These are phyloP conservation scores for Solioccasus polychromus DNA, from an alignment of 768 basidiomycete genomes.

Conservation along the genomic window DNA sequence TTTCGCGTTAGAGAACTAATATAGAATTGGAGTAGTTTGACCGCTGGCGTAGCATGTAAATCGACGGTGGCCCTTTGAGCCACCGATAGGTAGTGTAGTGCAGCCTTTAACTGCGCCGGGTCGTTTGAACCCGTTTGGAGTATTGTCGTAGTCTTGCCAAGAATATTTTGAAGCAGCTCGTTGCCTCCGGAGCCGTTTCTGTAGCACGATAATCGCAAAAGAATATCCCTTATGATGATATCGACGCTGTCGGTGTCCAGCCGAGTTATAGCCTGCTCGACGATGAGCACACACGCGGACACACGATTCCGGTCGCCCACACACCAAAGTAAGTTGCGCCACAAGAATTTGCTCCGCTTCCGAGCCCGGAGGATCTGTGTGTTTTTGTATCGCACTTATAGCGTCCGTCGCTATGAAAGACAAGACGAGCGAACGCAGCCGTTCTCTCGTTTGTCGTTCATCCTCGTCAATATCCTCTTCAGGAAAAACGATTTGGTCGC, in stretches of 20 bases:
- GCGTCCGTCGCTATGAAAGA: slow-evolving; percentile 56
- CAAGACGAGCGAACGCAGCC: slow-evolving; percentile 56
- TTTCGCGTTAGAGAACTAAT: slow-evolving; percentile 42
- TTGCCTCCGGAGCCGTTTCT: slow-evolving; percentile 33
- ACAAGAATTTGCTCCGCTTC: slow-evolving; percentile 48
- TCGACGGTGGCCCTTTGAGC: slow-evolving; percentile 42
- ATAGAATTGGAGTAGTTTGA: slow-evolving; percentile 53
- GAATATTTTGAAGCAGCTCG: slow-evolving; percentile 39
- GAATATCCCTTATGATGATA: slow-evolving; percentile 50
- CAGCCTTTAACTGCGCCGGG: slow-evolving; percentile 31
- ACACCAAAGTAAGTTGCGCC: slow-evolving; percentile 48
- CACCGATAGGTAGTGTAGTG: slow-evolving; percentile 46
- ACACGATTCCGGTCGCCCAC: slow-evolving; percentile 12
- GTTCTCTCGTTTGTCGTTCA: slow-evolving; percentile 54
- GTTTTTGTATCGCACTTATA: slow-evolving; percentile 41
- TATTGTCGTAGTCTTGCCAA: slow-evolving; percentile 34
- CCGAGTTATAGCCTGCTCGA: slow-evolving; percentile 47
- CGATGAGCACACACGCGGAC: slow-evolving; percentile 4
- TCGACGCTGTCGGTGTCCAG: slow-evolving; percentile 40
- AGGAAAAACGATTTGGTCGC: slow-evolving; percentile 58
- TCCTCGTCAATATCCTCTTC: slow-evolving; percentile 55
- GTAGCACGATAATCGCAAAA: slow-evolving; percentile 50
- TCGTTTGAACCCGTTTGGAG: slow-evolving; percentile 33
- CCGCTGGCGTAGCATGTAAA: slow-evolving; percentile 39
- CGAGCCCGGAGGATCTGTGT: slow-evolving; percentile 41